Evolutionary conservation across 2,329 filamentous ascomycete genomes (phyloP).

Genomic region (Fusarium chuoi): DNA sequence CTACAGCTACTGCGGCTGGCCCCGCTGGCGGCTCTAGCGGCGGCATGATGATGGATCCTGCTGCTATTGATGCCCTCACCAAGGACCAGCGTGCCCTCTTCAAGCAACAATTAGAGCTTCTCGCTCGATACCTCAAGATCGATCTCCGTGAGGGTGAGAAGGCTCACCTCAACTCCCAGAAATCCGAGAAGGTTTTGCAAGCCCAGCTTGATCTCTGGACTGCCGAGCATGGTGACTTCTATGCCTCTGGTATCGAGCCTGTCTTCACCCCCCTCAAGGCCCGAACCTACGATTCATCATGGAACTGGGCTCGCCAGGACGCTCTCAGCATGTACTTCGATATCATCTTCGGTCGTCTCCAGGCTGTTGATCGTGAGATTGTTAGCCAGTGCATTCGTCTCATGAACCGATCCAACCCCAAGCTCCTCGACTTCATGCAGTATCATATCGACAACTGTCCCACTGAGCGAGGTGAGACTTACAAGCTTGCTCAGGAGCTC

Average conservation of each 20-base stretch:
- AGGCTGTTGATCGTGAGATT: slow-evolving; percentile 95
- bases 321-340: slow-evolving; percentile 99
- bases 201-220: slow-evolving; percentile 95
- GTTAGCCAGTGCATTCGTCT: slow-evolving; percentile 98
- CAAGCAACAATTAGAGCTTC: slow-evolving; percentile 97
- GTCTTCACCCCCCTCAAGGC: slow-evolving; percentile 94
- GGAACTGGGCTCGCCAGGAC: slow-evolving; percentile 99
- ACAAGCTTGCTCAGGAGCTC: slow-evolving; percentile 95
- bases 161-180: slow-evolving; percentile 83
- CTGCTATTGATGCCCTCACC: slow-evolving; percentile 93
- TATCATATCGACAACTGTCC: slow-evolving; percentile 99
- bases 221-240: slow-evolving; percentile 95
- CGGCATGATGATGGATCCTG: slow-evolving; percentile 99
- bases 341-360: slow-evolving; percentile 94
- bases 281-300: slow-evolving; percentile 95
- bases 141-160: slow-evolving; percentile 97
- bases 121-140: slow-evolving; percentile 96
- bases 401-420: slow-evolving; percentile 98
- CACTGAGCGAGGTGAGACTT: slow-evolving; percentile 95
- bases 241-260: slow-evolving; percentile 92
- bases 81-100: slow-evolving; percentile 96
- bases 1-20: slow-evolving; percentile 79
- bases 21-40: slow-evolving; percentile 74
- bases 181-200: slow-evolving; percentile 88
- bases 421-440: slow-evolving; percentile 98